Conservation (phyloP, 345 rosid species). For the Eucalyptus marginata region DNA sequence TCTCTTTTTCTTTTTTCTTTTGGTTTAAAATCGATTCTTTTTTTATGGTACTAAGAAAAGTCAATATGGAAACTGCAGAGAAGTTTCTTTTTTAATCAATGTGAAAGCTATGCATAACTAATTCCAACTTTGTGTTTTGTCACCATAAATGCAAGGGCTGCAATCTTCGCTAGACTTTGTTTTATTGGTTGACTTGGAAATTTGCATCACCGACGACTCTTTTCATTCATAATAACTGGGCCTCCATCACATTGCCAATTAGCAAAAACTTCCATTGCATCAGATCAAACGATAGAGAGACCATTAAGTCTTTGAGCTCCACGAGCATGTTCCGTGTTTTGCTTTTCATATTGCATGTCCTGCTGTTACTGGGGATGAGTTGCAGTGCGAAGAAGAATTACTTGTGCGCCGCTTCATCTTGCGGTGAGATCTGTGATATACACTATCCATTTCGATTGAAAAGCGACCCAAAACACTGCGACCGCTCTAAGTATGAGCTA, state of each 20-base stretch:
- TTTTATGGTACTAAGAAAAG: background rate
- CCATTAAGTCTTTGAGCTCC: background rate
- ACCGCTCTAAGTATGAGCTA: background rate
- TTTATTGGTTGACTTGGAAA: background rate
- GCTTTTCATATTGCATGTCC: background rate
- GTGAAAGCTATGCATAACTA: too few species aligned
- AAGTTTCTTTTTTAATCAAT: background rate
- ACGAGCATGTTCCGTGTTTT: background rate
- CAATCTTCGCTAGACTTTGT: background rate
- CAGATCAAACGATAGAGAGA: background rate
- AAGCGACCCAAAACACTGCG: fast-evolving
- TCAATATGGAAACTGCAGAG: background rate
- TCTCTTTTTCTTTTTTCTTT: too few species aligned
- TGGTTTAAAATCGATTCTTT: too few species aligned
- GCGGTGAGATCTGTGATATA: fast-evolving
- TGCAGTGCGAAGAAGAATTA: background rate
- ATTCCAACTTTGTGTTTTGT: background rate
- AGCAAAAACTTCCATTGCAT: background rate
- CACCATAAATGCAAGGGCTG: background rate
- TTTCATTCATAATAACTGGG: background rate
- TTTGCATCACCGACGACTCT: background rate
- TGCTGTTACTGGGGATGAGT: background rate
- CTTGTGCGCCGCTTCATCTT: background rate
- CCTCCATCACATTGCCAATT: background rate
- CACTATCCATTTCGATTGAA: background rate